phyloP scores from a whole-genome alignment of 1,284 basidiomycete species.

The Schizophyllum amplum region DNA sequence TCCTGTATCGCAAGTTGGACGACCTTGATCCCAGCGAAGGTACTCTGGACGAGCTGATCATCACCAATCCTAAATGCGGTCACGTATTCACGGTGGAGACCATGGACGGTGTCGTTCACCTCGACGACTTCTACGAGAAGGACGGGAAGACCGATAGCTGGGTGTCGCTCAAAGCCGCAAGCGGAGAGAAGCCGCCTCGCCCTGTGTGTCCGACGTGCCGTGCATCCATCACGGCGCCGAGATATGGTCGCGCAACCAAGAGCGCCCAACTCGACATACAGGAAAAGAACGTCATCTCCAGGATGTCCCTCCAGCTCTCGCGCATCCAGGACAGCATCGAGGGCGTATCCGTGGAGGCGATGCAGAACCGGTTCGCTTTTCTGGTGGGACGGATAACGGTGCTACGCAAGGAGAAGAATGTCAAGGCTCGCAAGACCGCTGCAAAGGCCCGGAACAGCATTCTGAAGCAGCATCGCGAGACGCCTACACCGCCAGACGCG shows the following conservation, averaged over 20 bases:
- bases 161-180: constrained; percentile 28
- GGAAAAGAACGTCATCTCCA: constrained; percentile 52
- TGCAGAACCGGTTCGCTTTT: constrained; percentile 5
- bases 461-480: constrained; percentile 9
- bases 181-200: constrained; percentile 29
- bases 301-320: constrained; percentile 37
- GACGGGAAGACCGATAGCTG: constrained; percentile 27
- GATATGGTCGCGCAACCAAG: constrained; percentile 57
- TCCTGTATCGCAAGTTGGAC: constrained; percentile 42
- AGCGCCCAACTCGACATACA: constrained; percentile 54
- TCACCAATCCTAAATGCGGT: constrained; percentile 51
- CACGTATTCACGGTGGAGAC: constrained; percentile 70
- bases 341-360: constrained; percentile 14
- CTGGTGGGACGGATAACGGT: not conserved
- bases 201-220: constrained; percentile 53
- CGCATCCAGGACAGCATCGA: constrained; percentile 21
- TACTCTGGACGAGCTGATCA: constrained; percentile 42
- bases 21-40: constrained; percentile 39
- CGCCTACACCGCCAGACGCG: constrained; percentile 13
- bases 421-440: constrained; percentile 5
- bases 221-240: constrained; percentile 38
- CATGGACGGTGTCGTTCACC: constrained; percentile 51
- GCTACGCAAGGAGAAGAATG: constrained; percentile 1
- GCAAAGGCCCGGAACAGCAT: constrained; percentile 9
- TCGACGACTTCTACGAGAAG: constrained; percentile 44